phyloP scores from a whole-genome alignment of 495 filamentous ascomycete genomes.

The Penicillium parvum region DNA sequence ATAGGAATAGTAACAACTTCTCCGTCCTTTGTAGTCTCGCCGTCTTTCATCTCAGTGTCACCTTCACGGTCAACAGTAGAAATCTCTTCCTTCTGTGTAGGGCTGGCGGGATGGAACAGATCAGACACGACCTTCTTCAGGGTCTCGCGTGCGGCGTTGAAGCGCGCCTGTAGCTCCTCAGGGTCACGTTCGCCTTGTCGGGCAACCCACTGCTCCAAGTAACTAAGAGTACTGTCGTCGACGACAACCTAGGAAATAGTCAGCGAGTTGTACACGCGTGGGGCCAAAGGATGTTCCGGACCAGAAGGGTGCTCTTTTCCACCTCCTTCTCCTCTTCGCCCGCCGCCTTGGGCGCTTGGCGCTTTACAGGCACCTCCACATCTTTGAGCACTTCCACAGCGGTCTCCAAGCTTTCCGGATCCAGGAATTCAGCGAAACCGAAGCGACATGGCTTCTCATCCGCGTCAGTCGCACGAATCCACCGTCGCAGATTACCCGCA shows the following conservation, averaged over 20 bases:
- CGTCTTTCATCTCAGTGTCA: conserved; percentile 68
- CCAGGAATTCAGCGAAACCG: conserved; percentile 96
- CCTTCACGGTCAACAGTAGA: conserved; percentile 56
- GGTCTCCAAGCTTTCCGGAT: conserved; percentile 79
- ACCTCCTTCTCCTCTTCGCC: conserved; percentile 54
- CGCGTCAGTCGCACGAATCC: conserved; percentile 77
- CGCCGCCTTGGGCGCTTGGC: conserved; percentile 47
- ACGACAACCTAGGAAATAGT: conserved; percentile 56
- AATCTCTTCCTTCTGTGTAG: conserved; percentile 44
- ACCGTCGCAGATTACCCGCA: conserved; percentile 75
- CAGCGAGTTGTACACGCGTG: background rate
- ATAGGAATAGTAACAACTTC: conserved; percentile 91
- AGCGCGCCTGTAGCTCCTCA: conserved; percentile 58
- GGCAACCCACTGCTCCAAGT: conserved; percentile 74
- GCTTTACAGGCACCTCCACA: conserved; percentile 79
- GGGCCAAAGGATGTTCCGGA: conserved; percentile 14
- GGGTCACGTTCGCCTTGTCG: conserved; percentile 62
- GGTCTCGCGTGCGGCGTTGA: conserved; percentile 60
- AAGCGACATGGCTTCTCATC: conserved; percentile 83
- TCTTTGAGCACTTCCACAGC: conserved; percentile 84
- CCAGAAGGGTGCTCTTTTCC: conserved; percentile 65
- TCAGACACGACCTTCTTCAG: conserved; percentile 64
- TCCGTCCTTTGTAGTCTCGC: conserved; percentile 48
- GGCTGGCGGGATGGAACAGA: conserved; percentile 63
- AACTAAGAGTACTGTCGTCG: conserved; percentile 75